A percentile compares a stretch with the other conserved stretches of the same genome.
These are phyloP conservation scores for Leccinum olivaceopallidum DNA, from an alignment of 768 basidiomycete genomes.

Conservation along the genomic window DNA sequence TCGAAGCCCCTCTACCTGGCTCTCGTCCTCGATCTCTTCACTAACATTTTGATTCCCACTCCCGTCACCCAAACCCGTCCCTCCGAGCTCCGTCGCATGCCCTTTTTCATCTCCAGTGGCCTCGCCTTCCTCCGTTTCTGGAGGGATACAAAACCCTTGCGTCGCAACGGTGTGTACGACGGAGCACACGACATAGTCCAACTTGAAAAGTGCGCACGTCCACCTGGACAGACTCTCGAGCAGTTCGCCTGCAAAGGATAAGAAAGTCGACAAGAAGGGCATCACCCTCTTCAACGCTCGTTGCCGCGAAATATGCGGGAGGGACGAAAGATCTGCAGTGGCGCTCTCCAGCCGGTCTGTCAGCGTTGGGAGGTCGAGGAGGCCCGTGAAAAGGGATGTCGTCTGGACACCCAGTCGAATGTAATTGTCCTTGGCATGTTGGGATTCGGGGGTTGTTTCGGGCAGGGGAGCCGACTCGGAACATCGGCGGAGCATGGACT, in stretches of 20 bases:
- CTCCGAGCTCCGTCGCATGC: conserved; percentile 52
- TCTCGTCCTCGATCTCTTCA: conserved; percentile 94
- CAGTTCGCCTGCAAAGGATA: conserved; percentile 55
- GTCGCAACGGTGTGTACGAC: conserved; percentile 71
- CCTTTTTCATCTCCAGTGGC: conserved; percentile 45
- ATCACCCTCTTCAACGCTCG: conserved; percentile 46
- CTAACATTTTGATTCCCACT: conserved; percentile 84
- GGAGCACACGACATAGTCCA: conserved; percentile 75
- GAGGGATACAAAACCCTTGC: conserved; percentile 93
- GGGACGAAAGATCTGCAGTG: conserved; percentile 40
- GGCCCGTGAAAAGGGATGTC: conserved; percentile 46
- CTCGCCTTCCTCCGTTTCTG: conserved; percentile 62
- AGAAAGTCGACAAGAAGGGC: conserved; percentile 76
- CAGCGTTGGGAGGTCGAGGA: conserved; percentile 50
- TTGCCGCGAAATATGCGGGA: conserved; percentile 34
- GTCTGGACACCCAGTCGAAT: conserved; percentile 48
- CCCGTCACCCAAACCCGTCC: conserved; percentile 89
- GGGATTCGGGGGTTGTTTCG: conserved; percentile 23
- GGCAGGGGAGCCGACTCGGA: conserved; percentile 21
- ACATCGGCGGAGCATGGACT: conserved; percentile 51
- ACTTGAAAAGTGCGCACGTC: conserved; percentile 81
- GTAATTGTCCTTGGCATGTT: conserved; percentile 45
- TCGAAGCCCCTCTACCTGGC: conserved; percentile 91
- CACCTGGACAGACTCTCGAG: conserved; percentile 59
- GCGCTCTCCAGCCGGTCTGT: conserved; percentile 40